Conservation (phyloP, 768 basidiomycete genomes). For the Cyclocybe cylindracea region DNA sequence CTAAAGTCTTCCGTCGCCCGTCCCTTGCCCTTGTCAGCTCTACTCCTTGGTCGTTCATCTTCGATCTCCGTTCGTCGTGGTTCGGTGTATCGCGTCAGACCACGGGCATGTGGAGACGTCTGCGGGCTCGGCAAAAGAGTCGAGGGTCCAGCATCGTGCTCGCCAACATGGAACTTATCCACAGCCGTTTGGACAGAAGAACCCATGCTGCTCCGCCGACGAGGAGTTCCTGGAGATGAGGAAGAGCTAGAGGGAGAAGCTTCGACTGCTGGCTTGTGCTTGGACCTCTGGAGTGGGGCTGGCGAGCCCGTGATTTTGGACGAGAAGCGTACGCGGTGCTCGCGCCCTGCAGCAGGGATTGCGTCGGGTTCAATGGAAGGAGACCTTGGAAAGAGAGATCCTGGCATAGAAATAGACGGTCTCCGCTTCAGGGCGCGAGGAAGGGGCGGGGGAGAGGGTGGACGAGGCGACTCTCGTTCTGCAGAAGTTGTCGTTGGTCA, state of each 20-base stretch:
- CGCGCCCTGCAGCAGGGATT: slow-evolving; percentile 20
- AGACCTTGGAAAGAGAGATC: slow-evolving; percentile 74
- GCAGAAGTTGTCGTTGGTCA: not conserved
- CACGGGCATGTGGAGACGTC: slow-evolving; percentile 29
- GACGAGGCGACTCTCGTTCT: slow-evolving; percentile 8
- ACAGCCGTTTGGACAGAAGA: slow-evolving; percentile 53
- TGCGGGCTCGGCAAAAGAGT: slow-evolving; percentile 50
- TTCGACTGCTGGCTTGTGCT: not conserved
- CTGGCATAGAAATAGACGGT: slow-evolving; percentile 72
- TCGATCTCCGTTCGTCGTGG: slow-evolving; percentile 3
- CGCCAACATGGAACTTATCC: slow-evolving; percentile 43
- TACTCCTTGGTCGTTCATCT: slow-evolving; percentile 5
- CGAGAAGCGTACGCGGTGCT: slow-evolving; percentile 42
- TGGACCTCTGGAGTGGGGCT: not conserved
- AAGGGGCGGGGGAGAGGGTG: slow-evolving; percentile 29
- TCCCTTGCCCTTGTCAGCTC: slow-evolving; percentile 46
- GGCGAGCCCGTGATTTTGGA: slow-evolving; percentile 3
- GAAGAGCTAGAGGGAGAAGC: slow-evolving; percentile 1
- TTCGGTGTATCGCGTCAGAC: slow-evolving; percentile 8
- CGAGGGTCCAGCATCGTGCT: slow-evolving; percentile 52
- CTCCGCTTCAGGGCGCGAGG: slow-evolving; percentile 35
- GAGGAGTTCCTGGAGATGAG: slow-evolving; percentile 12
- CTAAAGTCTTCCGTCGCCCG: slow-evolving; percentile 31
- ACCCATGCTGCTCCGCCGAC: slow-evolving; percentile 30
- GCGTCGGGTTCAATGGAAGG: slow-evolving; percentile 61